Base-by-base conservation (phyloP, 164 flowering plant genomes). In the Liquidambar formosana region DNA sequence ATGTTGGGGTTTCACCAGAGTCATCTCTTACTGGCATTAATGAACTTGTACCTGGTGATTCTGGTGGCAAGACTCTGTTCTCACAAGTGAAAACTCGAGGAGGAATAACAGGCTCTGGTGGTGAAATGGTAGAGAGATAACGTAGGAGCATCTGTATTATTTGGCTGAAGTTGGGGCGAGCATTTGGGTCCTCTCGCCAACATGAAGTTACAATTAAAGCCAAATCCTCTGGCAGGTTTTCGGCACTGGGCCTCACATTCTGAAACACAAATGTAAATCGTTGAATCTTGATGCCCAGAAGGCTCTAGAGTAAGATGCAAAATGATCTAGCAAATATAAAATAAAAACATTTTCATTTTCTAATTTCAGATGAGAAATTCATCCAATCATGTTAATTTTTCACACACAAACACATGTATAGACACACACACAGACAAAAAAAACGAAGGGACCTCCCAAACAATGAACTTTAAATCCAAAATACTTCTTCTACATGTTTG, bases 221-320 rank as follows among this genome's bases (percentile, higher is more conserved):
- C 73, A 94, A 69, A 22, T 92, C 97, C 67, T 80, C 90, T 0
- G 99, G 97, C 15, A 94, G 88, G 67, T 89, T 75, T 8, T 92
- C 97, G 0, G 92, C 92, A 67, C 91, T 93, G 4, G 99, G 99
- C 74, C 99, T 87, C 64, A 80, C 79, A 79, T 89, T 92, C 99
- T 94, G 89, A 60, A 71, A 77, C 38, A 73, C 44, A 11, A 67
- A 54, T 70, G 33, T 18, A 33, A 18, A 28, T 69, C 23, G 43
- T 57, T 53, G 48, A 22, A 38, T 59, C 69, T 73, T 65, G 27
- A 63, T 23, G 8, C 45, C 62, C 1, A n/a, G 27, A 63, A 1
- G 12, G 12, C 5, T 14, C 4, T 3, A 19, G 5, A 44, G 59
- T 8, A 28, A 26, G 25, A 33, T 6, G n/a, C 6, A 6, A 33